These are phyloP conservation scores for Avena eriantha DNA, from an alignment of 176 grass and related monocot species.

Conservation along the genomic window DNA sequence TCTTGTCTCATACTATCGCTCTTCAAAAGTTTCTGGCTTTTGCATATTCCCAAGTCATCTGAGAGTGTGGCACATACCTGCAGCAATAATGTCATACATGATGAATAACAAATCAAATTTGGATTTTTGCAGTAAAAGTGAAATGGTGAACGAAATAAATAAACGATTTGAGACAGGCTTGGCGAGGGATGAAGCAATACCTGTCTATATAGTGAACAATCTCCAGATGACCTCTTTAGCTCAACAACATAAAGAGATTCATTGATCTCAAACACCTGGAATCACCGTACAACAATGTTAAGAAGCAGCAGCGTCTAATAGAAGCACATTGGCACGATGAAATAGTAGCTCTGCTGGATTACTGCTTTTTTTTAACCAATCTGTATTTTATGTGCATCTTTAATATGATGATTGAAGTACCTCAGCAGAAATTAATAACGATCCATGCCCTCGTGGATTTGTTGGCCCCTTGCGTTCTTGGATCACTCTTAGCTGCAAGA, in stretches of 20 bases:
- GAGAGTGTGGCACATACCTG: constrained; percentile 81
- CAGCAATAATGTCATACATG: constrained; percentile 26
- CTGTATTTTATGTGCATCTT: not conserved
- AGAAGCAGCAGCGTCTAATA: constrained; percentile 20
- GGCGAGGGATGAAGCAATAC: constrained; percentile 42
- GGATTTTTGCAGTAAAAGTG: not conserved
- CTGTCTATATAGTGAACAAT: constrained; percentile 77
- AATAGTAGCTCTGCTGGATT: constrained; percentile 26
- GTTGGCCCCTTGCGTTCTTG: constrained; percentile 57
- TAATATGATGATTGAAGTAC: constrained; percentile 50
- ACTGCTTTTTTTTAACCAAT: not conserved
- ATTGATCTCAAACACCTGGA: constrained; percentile 84
- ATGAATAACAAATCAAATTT: constrained; percentile 16
- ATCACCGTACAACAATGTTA: constrained; percentile 41
- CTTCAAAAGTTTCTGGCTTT: constrained; percentile 52
- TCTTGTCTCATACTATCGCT: constrained; percentile 54
- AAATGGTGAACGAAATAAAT: constrained; percentile 14
- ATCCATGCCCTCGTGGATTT: constrained; percentile 45
- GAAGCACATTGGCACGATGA: constrained; percentile 11
- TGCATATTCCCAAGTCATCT: constrained; percentile 59
- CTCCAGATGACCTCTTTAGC: constrained; percentile 73
- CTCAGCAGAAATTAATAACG: constrained; percentile 71
- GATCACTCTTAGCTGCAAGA: constrained; percentile 71
- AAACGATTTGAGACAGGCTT: constrained; percentile 13
- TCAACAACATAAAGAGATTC: constrained; percentile 82